Evolutionary conservation across 2,329 filamentous ascomycete genomes (phyloP), one percentile per base, ranked within the genome.

Genomic region (Delphinella strobiligena): DNA sequence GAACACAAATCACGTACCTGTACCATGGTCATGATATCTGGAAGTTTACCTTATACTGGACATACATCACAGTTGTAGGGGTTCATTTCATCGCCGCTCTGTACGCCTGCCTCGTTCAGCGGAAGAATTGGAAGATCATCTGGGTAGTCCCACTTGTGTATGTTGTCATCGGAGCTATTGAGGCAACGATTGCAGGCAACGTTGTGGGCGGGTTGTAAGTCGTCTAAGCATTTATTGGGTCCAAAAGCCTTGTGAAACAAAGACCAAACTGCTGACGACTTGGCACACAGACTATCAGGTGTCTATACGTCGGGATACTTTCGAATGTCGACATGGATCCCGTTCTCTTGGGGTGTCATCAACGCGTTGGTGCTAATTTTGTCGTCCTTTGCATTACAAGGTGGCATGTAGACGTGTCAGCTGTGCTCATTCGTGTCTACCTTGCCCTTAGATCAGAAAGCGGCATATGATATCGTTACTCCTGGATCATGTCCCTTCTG

Each of bases 271-370:
- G 32, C 48, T 50, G 35, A 40, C 22, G 38, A 17, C 17, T 5
- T 24, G 39, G 15, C 34, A 18, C 12, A 16, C 34, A 88, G 83
- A 36, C 65, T 93, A 15, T 85, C 83, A 10, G 83, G 80, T 7
- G 75, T 89, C 27, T 94, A 93, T 55, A 74, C 78, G 50, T 74
- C 81, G 2, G 88, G 86, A 32, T 85, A 81, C 60, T 93, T 89
- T 56, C 71, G 78, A 52, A 91, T 94, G 86, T 89, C 86, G 34
- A 94, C 88, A 0, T 94, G 87, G 87, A 83, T 93, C 37, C 88
- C 88, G 0, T 82, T 91, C 53, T 73, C 88, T 16, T 94, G 88
- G 88, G 84, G 78, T 1, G 72, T 84, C 54, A 81, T 89, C 58
- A 93, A 86, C 57, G 78, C 89, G 8, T 60, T 94, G 34, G 72